These are phyloP conservation scores for Sphaerulina vaccinii DNA, from an alignment of 2,329 filamentous ascomycete genomes.

Conservation along the genomic window DNA sequence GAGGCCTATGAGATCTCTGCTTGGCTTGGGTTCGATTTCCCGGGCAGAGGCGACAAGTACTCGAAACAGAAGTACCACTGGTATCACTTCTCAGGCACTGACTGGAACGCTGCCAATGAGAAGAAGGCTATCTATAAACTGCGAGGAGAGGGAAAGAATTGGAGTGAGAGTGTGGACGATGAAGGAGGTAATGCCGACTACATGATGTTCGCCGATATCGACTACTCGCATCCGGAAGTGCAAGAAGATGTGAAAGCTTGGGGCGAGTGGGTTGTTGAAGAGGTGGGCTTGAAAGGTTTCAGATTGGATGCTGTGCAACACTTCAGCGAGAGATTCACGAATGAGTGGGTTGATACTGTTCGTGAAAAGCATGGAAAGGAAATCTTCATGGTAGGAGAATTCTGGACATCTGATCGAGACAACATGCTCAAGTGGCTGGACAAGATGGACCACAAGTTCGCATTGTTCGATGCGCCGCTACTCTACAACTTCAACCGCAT, in stretches of 20 bases:
- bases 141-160: slow-evolving; percentile 51
- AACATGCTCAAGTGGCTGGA: slow-evolving; percentile 55
- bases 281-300: slow-evolving; percentile 62
- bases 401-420: slow-evolving; percentile 60
- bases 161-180: slow-evolving; percentile 60
- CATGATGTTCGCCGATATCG: slow-evolving; percentile 69
- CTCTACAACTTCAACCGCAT: slow-evolving; percentile 61
- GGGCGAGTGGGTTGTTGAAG: slow-evolving; percentile 64
- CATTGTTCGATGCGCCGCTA: slow-evolving; percentile 67
- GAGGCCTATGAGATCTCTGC: slow-evolving; percentile 55
- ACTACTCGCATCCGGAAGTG: slow-evolving; percentile 64
- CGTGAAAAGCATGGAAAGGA: slow-evolving; percentile 39
- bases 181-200: slow-evolving; percentile 62
- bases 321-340: slow-evolving; percentile 64
- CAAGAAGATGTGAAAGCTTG: slow-evolving; percentile 63
- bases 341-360: slow-evolving; percentile 59
- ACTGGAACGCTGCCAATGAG: slow-evolving; percentile 58
- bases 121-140: slow-evolving; percentile 65
- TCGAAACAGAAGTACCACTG: slow-evolving; percentile 63
- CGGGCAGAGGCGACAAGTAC: slow-evolving; percentile 59
- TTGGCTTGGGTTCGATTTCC: slow-evolving; percentile 67
- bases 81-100: slow-evolving; percentile 66
- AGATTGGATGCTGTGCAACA: slow-evolving; percentile 71
- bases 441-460: slow-evolving; percentile 54
- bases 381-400: slow-evolving; percentile 68